These are phyloP conservation scores for Butyriboletus regius DNA, from an alignment of 1,284 basidiomycete species.

Conservation along the genomic window DNA sequence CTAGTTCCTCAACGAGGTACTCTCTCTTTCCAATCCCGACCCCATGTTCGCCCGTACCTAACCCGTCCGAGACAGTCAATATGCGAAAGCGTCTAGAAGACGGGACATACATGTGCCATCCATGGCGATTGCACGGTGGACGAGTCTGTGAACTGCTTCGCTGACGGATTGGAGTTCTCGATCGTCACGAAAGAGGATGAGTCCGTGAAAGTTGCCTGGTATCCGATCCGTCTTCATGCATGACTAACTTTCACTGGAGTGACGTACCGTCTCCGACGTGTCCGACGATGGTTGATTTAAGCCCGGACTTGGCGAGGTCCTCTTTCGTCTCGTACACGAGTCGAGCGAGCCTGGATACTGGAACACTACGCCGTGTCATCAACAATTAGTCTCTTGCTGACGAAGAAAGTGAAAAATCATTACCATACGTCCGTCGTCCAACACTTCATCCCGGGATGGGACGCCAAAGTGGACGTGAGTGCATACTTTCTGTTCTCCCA, in stretches of 20 bases:
- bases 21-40: conserved; percentile 75
- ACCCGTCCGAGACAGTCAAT: conserved; percentile 5
- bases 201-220: conserved; percentile 58
- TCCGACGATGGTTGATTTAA: conserved; percentile 66
- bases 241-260: conserved; percentile 17
- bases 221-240: conserved; percentile 11
- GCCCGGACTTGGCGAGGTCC: conserved; percentile 56
- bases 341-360: conserved; percentile 64
- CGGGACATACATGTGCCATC: conserved; percentile 62
- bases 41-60: conserved; percentile 61
- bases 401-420: conserved; percentile 8
- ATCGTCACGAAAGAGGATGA: conserved; percentile 59
- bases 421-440: conserved; percentile 89
- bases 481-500: conserved; percentile 32
- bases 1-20: conserved; percentile 68
- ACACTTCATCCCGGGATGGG: conserved; percentile 56
- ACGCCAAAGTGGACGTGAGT: conserved; percentile 63
- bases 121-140: conserved; percentile 57
- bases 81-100: background rate
- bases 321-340: conserved; percentile 69
- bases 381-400: background rate
- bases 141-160: conserved; percentile 59
- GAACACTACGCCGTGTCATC: conserved; percentile 50
- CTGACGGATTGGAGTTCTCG: conserved; percentile 51
- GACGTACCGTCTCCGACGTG: conserved; percentile 78